Conservation (phyloP, 2,329 filamentous ascomycete genomes). For the Alternaria hordeiaustralica region DNA sequence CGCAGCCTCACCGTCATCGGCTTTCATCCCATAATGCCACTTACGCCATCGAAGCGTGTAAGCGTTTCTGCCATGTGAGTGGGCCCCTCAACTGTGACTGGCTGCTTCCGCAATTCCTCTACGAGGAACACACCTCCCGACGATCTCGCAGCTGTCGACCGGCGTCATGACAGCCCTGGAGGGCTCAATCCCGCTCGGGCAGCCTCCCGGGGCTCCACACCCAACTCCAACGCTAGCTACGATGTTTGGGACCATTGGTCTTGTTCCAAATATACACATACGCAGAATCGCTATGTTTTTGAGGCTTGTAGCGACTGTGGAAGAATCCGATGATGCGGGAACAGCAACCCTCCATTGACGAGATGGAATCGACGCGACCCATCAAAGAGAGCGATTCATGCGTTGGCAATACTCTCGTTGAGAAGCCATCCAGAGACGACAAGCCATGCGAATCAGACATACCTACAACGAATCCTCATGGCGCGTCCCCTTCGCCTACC, state of each 20-base stretch:
- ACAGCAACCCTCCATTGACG: background rate
- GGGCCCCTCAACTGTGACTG: background rate
- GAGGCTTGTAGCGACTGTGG: background rate
- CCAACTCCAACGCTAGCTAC: background rate
- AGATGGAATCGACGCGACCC: background rate
- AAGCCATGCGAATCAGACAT: background rate
- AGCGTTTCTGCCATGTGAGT: background rate
- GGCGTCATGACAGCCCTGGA: background rate
- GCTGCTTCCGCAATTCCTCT: background rate
- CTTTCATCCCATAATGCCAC: slow-evolving; percentile 1
- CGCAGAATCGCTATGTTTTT: background rate
- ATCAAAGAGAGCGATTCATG: background rate
- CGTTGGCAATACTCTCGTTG: background rate
- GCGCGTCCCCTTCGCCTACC: background rate
- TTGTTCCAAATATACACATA: background rate
- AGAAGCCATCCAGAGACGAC: background rate
- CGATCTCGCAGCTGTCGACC: background rate
- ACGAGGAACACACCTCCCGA: background rate
- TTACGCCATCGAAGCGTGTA: slow-evolving; percentile 7
- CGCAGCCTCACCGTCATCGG: background rate
- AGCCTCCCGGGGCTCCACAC: slow-evolving; percentile 2
- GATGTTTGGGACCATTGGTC: background rate
- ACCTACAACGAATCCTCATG: background rate
- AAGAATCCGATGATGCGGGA: background rate
- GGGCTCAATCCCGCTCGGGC: background rate